Base-by-base conservation (phyloP, 169 alveolate genomes). In the Plasmodium coatneyi region DNA sequence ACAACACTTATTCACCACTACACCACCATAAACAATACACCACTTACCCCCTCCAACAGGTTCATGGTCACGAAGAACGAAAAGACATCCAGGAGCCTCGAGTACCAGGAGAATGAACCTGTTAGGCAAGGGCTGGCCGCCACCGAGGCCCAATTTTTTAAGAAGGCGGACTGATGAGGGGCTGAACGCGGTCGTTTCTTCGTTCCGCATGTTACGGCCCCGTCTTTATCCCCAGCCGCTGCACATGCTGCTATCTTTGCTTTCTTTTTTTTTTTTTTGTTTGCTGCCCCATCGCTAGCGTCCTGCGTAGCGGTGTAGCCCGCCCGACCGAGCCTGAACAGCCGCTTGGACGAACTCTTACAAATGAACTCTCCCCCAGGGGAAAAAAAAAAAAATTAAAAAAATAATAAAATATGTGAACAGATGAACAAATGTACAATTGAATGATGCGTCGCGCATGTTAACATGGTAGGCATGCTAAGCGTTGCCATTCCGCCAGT, bases 41-140 rank as follows among this genome's bases (percentile, higher is more conserved):
- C 28, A 0, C 36, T 25, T 6, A 39, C 34, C 66, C 78, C 54
- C 60, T 46, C 5, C 1, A 1, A 14, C 60, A 84, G 92, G n/a
- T 72, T 84, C 56, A 72, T 84, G 4, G 60, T 84, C 6, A 84
- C 79, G 41, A 71, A 74, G 14, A 76, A 84, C 39, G 92, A 72
- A 36, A 46, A 84, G 28, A 72, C 74, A 3, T 36, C 84, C 22
- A 72, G 25, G 66, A 72, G 2, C 52, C 49, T 84, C 60, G 80
- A 28, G 54, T 84, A 72, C 52, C 25, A 6, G 39, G 92, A 84
- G 25, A 46, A 76, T 16, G 92, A 74, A 3, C 30, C 80, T 5
- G 32, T 84, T 10, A 28, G 25, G 6, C 39, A 74, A 3, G 76
- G 43, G 10, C 39, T 72, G 66, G 25, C 28, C 10, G 54, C 78